phyloP scores from a whole-genome alignment of 257 asterid genomes.

The Nicotiana noctiflora region DNA sequence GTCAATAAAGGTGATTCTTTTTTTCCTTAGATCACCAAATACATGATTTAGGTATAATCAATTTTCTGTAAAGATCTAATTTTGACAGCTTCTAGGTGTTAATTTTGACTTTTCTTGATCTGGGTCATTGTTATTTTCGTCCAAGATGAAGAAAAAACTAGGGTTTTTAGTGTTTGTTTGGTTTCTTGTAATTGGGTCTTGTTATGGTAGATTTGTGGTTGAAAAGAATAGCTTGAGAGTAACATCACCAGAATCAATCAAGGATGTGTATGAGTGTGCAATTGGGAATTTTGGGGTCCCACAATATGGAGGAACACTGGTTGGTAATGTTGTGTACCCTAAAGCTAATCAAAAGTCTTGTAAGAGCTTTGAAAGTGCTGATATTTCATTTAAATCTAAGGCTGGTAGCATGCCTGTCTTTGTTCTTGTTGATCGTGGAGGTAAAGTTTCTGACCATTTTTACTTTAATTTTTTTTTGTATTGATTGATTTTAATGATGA shows the following conservation, averaged over 20 bases:
- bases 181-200: conserved; percentile 42
- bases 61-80: neutral
- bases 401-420: conserved; percentile 88
- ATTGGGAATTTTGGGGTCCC: conserved; percentile 99
- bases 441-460: conserved; percentile 25
- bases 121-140: conserved; percentile 1
- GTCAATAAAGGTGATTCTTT: neutral
- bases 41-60: neutral
- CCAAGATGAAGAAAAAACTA: conserved; percentile 42
- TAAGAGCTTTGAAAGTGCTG: conserved; percentile 37
- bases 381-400: conserved; percentile 44
- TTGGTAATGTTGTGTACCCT: conserved; percentile 71
- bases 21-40: neutral
- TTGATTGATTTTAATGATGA: neutral
- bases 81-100: neutral
- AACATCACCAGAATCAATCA: conserved; percentile 67
- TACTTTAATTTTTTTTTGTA: neutral
- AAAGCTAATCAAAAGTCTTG: conserved; percentile 78
- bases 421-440: conserved; percentile 90
- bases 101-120: neutral
- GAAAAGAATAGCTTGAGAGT: conserved; percentile 91
- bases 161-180: conserved; percentile 33
- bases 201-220: conserved; percentile 81
- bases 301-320: conserved; percentile 84
- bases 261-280: conserved; percentile 69